Base-by-base conservation (phyloP, 169 alveolate species). In the Eimeria falciformis region DNA sequence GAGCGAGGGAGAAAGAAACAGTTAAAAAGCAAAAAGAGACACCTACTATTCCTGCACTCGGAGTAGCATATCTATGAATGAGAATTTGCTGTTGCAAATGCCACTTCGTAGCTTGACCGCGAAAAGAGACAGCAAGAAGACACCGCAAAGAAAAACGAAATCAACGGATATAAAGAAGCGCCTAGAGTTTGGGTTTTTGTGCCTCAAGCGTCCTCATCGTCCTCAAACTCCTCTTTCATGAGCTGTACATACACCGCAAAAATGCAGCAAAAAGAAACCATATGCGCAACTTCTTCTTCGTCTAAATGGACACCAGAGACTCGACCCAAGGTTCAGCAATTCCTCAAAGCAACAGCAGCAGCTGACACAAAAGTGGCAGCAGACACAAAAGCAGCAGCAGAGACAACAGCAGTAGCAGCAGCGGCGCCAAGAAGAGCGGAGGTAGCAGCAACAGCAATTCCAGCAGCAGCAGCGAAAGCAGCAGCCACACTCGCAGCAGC, bases 191-290 rank as follows among this genome's bases (percentile, higher is more conserved):
- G 37, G 83, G 56, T 56, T 43, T 71, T 33, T 43, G 7, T 21
- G 58, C 58, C 21, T 29, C 27, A 68, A 11, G 47, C 53, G 47
- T 68, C 79, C 23, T 68, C 79, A 46, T 68, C 79, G 47, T 68
- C 79, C n/a, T 68, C 40, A 25, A 68, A 68, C 79, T 68, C 79
- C 79, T 68, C 79, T 50, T 27, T 68, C 79, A 68, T 68, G 6
- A 71, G 53, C 83, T 71, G 83, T 71, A 71, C 83, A 43, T 71
- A 71, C 83, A 71, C 83, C 53, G 18, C 79, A 68, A 21, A 12
- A 53, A 21, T 53, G 65, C 65, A 53, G 65, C 65, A 53, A 3
- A 53, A 17, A 53, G 65, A 53, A 53, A 3, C 65, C 65, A 53
- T 12, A 53, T 1, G 3, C 0, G 40, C 40, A 33, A 1, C 40